A percentile compares a stretch with the other conserved stretches of the same genome.
Conservation (phyloP, 2,329 filamentous ascomycete species). For the Cercospora brassicicola region DNA sequence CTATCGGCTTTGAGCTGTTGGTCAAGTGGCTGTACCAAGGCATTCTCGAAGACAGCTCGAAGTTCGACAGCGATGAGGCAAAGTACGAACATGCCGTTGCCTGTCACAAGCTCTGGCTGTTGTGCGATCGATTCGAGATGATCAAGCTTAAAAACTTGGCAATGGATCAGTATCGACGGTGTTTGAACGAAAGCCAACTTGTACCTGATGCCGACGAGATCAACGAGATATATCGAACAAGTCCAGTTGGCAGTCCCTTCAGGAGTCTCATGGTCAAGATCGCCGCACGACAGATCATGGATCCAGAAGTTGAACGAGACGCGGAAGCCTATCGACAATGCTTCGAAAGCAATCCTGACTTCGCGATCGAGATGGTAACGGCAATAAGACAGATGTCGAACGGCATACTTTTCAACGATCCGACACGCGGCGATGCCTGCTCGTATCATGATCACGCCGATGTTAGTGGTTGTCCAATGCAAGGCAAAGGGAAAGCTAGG, state of each 20-base stretch:
- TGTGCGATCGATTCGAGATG: conserved; percentile 55
- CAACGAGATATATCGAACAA: conserved; percentile 54
- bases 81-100: conserved; percentile 57
- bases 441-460: conserved; percentile 54
- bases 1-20: conserved; percentile 54
- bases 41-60: conserved; percentile 51
- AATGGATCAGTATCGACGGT: conserved; percentile 56
- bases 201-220: conserved; percentile 58
- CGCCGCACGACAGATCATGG: conserved; percentile 59
- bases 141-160: conserved; percentile 54
- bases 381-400: conserved; percentile 53
- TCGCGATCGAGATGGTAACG: conserved; percentile 56
- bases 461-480: conserved; percentile 21
- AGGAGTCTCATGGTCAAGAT: conserved; percentile 54
- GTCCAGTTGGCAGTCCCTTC: conserved; percentile 50
- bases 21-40: conserved; percentile 60
- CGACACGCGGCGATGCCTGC: conserved; percentile 50
- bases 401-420: conserved; percentile 54
- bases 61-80: conserved; percentile 45
- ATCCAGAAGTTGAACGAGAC: conserved; percentile 52
- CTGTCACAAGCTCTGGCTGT: conserved; percentile 55
- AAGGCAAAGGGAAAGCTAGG: conserved; percentile 25
- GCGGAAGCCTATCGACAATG: conserved; percentile 53
- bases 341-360: conserved; percentile 53
- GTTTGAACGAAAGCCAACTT: conserved; percentile 51